phyloP scores from a whole-genome alignment of 164 flowering plant genomes.

The Macadamia integrifolia region DNA sequence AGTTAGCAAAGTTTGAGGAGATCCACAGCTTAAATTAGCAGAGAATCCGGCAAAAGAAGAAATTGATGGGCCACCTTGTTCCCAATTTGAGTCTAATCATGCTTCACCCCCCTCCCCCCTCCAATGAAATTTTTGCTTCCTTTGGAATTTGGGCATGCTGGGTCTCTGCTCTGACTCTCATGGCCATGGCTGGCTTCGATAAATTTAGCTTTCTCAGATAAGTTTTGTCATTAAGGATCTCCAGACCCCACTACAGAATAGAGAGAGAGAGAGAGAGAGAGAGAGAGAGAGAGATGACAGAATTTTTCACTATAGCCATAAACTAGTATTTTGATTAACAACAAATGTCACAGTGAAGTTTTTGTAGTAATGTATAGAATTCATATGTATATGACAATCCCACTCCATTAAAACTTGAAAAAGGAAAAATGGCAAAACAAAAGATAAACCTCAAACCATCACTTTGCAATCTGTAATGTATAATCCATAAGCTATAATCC shows the following conservation, averaged over 20 bases:
- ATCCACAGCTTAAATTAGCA: slow-evolving; percentile 2
- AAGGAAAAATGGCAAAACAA: too few relatives aligned
- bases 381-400: slow-evolving; percentile 3
- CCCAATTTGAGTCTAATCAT: background rate
- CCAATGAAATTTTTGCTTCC: background rate
- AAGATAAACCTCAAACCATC: too few relatives aligned
- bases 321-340: background rate
- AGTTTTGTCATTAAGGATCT: background rate
- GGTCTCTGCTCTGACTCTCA: background rate
- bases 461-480: background rate
- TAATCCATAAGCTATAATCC: background rate
- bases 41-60: slow-evolving; percentile 12
- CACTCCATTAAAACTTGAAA: background rate
- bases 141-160: background rate
- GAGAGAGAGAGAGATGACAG: too few relatives aligned
- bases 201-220: background rate
- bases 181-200: background rate
- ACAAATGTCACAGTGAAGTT: too few relatives aligned
- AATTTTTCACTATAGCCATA: background rate
- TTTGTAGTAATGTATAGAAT: background rate
- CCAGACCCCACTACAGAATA: too few relatives aligned
- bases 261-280: too few relatives aligned
- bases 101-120: background rate
- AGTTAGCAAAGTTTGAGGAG: slow-evolving; percentile 5
- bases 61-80: background rate